Evolutionary conservation across 1,139 yeast species (phyloP), one percentile per base, ranked within the genome.

Genomic region (Candida mesenterica): DNA sequence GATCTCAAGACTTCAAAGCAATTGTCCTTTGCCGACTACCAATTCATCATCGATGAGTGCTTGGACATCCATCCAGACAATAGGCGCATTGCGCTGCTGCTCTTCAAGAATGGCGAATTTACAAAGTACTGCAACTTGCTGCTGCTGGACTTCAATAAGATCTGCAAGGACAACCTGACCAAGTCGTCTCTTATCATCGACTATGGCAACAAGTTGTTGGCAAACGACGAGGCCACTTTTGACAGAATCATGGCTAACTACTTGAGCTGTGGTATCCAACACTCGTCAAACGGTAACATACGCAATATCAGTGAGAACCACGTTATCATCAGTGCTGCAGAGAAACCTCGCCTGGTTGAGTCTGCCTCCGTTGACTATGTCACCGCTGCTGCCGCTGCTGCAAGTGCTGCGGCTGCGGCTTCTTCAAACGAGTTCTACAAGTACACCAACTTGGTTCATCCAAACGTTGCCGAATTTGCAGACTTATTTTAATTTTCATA

Each of bases 201-300:
- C 58, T 75, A 78, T 70, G 70, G 69, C 37, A 69, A 77, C 50
- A 56, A 63, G 36, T 55, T 71, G 50, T 60, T 78, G 38, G 84
- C 84, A 3, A 68, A 70, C 39, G 74, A 74, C 46, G 70, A 66
- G 34, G 52, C 56, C 9, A 62, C 72, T 32, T 59, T 71, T 41
- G 67, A 65, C 45, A 48, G 74, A 28, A 63, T 71, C 40, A 62
- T 71, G 63, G 60, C 62, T 28, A 67, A 71, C 55, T 68, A 67
- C 50, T 53, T 59, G 42, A 50, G 59, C 34, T 62, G 72, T 38
- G 72, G 72, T 14, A 62, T 60, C 36, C 71, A 66, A 42, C 53
- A 53, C 36, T 48, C 55, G 24, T 46, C 46, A n/a, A 42, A 42
- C 31, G 47, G 43, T 15, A 38, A 34, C 29, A 33, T 41, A 7